Evolutionary conservation across 2,329 filamentous ascomycete genomes (phyloP), one percentile per base, ranked within the genome.

Genomic region (Calonectria honghensis): DNA sequence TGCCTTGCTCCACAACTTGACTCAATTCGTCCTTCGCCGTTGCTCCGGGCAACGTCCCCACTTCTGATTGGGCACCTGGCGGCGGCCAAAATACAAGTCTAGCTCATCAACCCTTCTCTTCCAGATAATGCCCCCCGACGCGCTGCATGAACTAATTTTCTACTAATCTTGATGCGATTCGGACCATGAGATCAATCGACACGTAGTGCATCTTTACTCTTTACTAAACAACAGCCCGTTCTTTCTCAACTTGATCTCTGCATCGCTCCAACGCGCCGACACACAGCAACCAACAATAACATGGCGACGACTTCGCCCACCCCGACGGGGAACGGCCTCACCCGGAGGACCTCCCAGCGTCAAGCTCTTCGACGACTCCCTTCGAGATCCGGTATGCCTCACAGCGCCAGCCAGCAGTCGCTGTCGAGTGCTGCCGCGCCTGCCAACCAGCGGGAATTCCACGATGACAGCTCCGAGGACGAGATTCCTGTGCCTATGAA

Each of bases 401-500:
- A 89, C 73, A 85, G 84, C 79, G 89, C 89, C 71, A 88, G 86
- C 73, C 88, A 88, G 67, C 84, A 85, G 11, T 83, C 81, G 13
- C 78, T 82, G 24, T 77, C 82, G 1, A 77, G 79, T 20, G 75
- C 82, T 37, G 73, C 81, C 52, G 75, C 77, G 82, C 65, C 85
- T 54, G 85, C 86, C 50, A 84, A 88, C 70, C 88, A 88, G 73
- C 87, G 88, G 63, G 89, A 84, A 73, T 93, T 84, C 74, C 77
- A 83, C 78, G 93, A 95, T 80, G 96, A 98, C 83, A 98, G 95
- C 88, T 98, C 96, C 31, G 96, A 98, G 85, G 96, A 98, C 81
- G 96, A 98, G 85, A 95, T 97, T 35, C 94, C 94, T 20, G 94
- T 95, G 79, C 96, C 96, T 80, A 95, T 97, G 91, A 97, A 97